Evolutionary conservation across 495 filamentous ascomycete genomes (phyloP).

Genomic region (Lasiosphaeria miniovina): DNA sequence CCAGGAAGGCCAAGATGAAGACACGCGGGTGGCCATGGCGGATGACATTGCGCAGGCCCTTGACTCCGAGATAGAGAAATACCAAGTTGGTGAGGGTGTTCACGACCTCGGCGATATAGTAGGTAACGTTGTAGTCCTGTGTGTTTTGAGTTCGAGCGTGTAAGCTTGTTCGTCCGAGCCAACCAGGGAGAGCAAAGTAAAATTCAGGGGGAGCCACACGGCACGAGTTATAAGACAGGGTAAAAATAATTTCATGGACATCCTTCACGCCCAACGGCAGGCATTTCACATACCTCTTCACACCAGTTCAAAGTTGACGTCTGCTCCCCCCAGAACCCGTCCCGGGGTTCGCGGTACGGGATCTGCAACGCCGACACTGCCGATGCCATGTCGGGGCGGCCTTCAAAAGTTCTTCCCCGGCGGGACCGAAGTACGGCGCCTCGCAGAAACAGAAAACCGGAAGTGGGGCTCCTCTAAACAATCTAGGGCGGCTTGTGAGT

Average conservation of each 20-base stretch:
- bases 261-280: background rate
- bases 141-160: background rate
- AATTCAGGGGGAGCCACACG: no score
- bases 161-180: no score
- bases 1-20: conserved; percentile 67
- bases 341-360: conserved; percentile 64
- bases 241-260: background rate
- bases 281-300: conserved; percentile 63
- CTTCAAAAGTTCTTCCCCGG: background rate
- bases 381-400: conserved; percentile 12
- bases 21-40: conserved; percentile 68
- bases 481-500: no score
- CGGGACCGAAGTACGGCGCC: background rate
- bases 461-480: no score
- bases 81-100: conserved; percentile 75
- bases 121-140: conserved; percentile 49
- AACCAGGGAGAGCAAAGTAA: no score
- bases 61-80: conserved; percentile 70
- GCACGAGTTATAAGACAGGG: no score
- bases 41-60: conserved; percentile 67
- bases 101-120: conserved; percentile 45
- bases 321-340: conserved; percentile 80
- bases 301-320: conserved; percentile 93
- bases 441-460: background rate
- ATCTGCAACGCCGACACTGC: conserved; percentile 38